phyloP scores from a whole-genome alignment of 331 rosid genomes.

The Telfairia occidentalis region DNA sequence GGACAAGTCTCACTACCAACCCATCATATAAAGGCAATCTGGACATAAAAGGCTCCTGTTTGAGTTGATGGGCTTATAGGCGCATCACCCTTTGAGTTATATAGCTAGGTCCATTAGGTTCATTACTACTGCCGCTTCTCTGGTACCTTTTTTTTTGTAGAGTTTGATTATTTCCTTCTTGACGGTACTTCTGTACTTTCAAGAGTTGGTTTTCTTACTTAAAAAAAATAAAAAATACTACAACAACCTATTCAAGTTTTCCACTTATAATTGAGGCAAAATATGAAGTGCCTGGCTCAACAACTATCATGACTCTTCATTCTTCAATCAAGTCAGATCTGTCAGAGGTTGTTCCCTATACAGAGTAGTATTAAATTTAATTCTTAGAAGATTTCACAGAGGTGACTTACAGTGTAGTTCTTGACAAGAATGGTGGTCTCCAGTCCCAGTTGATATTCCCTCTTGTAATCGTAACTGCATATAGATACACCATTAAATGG shows the following conservation, averaged over 20 bases:
- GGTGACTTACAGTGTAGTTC: conserved; percentile 70
- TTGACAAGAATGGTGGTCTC: conserved; percentile 97
- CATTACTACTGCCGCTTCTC: background rate
- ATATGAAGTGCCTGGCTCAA: no score
- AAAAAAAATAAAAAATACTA: no score
- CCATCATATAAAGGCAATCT: background rate
- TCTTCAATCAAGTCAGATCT: no score
- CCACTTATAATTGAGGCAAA: no score
- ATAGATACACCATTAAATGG: conserved; percentile 16
- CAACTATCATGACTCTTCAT: no score
- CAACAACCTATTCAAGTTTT: no score
- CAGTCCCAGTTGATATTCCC: conserved; percentile 97
- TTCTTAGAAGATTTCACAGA: background rate
- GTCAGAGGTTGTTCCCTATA: no score
- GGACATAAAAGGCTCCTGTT: background rate
- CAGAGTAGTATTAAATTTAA: background rate
- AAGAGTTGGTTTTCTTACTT: no score
- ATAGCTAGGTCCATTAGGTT: background rate
- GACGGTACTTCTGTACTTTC: no score
- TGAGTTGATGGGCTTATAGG: background rate
- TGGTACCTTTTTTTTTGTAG: no score
- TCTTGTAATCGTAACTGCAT: conserved; percentile 90
- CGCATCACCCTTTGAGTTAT: background rate
- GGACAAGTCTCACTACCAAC: background rate
- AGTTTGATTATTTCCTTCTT: no score